Percentiles rank a stretch among this genome's conserved stretches.
phyloP scores from a whole-genome alignment of 768 basidiomycete genomes.

The Tephrocybe sp. region DNA sequence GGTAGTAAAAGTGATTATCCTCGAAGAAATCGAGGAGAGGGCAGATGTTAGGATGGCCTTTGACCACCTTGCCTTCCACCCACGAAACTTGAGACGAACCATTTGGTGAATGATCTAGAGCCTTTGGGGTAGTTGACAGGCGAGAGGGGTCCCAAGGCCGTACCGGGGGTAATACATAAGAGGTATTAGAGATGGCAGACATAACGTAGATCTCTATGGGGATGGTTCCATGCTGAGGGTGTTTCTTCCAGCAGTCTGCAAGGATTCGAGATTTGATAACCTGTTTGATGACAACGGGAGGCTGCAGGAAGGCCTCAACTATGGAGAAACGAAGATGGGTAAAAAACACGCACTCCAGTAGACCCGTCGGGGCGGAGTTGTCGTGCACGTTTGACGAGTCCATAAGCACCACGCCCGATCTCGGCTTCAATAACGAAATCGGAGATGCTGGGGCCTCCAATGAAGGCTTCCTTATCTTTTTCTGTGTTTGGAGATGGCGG shows the following conservation, averaged over 20 bases:
- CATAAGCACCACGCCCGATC: slow-evolving; percentile 93
- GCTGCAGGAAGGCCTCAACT: slow-evolving; percentile 44
- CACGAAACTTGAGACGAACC: slow-evolving; percentile 41
- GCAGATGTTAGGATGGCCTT: slow-evolving; percentile 95
- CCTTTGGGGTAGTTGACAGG: slow-evolving; percentile 20
- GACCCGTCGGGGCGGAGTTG: slow-evolving; percentile 73
- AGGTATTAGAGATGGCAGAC: slow-evolving; percentile 82
- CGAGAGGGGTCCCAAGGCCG: slow-evolving; percentile 85
- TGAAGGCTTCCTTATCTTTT: slow-evolving; percentile 42
- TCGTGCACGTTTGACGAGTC: slow-evolving; percentile 86
- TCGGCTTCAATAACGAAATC: slow-evolving; percentile 85
- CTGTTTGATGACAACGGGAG: slow-evolving; percentile 93
- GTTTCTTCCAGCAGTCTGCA: slow-evolving; percentile 99
- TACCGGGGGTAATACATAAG: slow-evolving; percentile 72
- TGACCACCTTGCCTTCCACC: slow-evolving; percentile 67
- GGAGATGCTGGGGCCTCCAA: slow-evolving; percentile 72
- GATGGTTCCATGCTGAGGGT: slow-evolving; percentile 91
- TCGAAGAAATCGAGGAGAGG: slow-evolving; percentile 96
- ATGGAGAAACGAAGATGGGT: slow-evolving; percentile 14
- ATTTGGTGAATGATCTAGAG: slow-evolving; percentile 10
- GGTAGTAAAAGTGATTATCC: slow-evolving; percentile 93
- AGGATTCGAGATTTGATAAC: slow-evolving; percentile 98
- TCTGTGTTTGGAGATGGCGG: slow-evolving; percentile 57
- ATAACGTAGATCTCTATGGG: slow-evolving; percentile 97
- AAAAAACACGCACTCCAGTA: slow-evolving; percentile 66